phyloP scores from a whole-genome alignment of 1,284 basidiomycete genomes.

The Amylostereum chailletii region DNA sequence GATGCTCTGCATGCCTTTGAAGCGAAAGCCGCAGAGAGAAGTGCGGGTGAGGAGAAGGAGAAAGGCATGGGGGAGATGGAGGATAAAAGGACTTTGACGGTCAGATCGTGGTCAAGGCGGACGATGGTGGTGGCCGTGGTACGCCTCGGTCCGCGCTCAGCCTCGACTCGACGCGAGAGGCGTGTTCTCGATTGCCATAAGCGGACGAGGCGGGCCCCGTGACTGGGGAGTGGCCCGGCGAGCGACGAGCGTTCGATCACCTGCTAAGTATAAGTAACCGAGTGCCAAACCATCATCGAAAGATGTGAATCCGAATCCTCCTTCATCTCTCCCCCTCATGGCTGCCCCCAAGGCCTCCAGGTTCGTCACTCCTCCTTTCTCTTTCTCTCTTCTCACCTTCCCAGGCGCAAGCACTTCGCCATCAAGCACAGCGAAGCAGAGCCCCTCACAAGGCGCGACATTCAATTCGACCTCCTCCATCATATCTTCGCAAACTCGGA shows the following conservation, averaged over 20 bases:
- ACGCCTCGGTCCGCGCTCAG: neutral
- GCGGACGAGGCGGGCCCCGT: too few relatives aligned
- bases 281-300: too few relatives aligned
- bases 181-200: too few relatives aligned
- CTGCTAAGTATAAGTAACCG: too few relatives aligned
- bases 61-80: neutral
- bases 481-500: conserved; percentile 60
- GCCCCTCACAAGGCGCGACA: conserved; percentile 53
- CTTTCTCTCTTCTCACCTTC: conserved; percentile 22
- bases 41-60: neutral
- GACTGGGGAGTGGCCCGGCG: too few relatives aligned
- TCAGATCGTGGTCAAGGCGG: too few relatives aligned
- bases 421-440: conserved; percentile 57
- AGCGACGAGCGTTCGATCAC: too few relatives aligned
- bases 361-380: conserved; percentile 2
- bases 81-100: neutral
- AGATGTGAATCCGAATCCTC: neutral
- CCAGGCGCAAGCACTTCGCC: conserved; percentile 30
- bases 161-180: too few relatives aligned
- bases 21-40: neutral
- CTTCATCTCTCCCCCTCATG: conserved; percentile 4
- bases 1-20: conserved; percentile 4
- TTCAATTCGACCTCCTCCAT: conserved; percentile 70
- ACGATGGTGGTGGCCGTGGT: neutral
- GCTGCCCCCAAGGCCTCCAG: conserved; percentile 12